phyloP scores from a whole-genome alignment of 1,284 basidiomycete genomes.

The Melanopsichium pennsylvanicum region DNA sequence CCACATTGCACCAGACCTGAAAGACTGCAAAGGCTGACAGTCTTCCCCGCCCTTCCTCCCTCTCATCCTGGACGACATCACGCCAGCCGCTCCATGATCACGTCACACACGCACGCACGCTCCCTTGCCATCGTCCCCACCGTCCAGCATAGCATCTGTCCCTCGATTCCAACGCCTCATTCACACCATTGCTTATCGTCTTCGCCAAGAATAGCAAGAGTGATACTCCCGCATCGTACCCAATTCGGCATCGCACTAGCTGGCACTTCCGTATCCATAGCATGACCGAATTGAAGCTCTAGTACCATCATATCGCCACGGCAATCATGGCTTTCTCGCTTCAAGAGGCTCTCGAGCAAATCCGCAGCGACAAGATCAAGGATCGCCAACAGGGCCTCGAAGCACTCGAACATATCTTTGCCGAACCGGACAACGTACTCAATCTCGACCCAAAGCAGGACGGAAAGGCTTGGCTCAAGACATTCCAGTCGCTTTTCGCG shows the following conservation, averaged over 20 bases:
- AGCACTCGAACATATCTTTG: slow-evolving; percentile 73
- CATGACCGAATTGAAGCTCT: slow-evolving; percentile 1
- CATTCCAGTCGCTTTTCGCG: slow-evolving; percentile 79
- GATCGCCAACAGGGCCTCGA: slow-evolving; percentile 76
- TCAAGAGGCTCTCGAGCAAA: slow-evolving; percentile 40
- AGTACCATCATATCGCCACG: neutral
- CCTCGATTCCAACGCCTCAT: too few species aligned
- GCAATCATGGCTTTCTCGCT: slow-evolving; percentile 40
- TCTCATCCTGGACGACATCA: too few species aligned
- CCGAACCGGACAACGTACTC: slow-evolving; percentile 70
- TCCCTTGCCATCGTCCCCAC: neutral
- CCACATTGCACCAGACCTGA: too few species aligned
- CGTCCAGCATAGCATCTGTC: too few species aligned
- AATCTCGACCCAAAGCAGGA: slow-evolving; percentile 71
- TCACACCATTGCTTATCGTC: too few species aligned
- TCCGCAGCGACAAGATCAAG: slow-evolving; percentile 72
- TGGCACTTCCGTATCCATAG: neutral
- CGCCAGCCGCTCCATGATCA: neutral
- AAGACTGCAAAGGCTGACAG: too few species aligned
- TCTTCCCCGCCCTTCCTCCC: too few species aligned
- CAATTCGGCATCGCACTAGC: too few species aligned
- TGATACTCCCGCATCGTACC: too few species aligned
- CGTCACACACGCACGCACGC: too few species aligned
- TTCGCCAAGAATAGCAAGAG: too few species aligned
- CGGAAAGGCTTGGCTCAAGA: slow-evolving; percentile 72